These are phyloP conservation scores for Pulveroboletus ravenelii DNA, from an alignment of 768 basidiomycete genomes.

Conservation along the genomic window DNA sequence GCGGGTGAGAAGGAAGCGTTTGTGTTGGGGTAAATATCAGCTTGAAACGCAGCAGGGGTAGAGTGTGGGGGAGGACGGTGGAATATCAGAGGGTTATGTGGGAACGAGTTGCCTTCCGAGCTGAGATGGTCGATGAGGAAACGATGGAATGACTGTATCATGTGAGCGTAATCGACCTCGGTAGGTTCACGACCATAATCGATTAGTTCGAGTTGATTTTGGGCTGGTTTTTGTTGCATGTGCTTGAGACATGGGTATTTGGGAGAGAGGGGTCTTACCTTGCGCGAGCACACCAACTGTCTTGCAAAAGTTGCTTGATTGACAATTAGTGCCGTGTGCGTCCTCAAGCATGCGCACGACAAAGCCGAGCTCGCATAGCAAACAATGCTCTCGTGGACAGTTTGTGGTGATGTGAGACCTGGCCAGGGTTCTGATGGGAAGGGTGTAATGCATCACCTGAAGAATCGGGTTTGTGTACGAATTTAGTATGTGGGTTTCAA, in stretches of 20 bases:
- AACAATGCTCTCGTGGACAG: constrained; percentile 87
- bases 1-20: constrained; percentile 29
- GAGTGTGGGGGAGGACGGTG: constrained; percentile 17
- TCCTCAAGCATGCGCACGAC: constrained; percentile 94
- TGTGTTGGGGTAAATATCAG: constrained; percentile 14
- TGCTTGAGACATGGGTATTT: neutral
- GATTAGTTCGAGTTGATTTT: constrained; percentile 81
- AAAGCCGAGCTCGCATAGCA: constrained; percentile 94
- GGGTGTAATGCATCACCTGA: constrained; percentile 84
- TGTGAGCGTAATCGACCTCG: constrained; percentile 76
- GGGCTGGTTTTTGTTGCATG: constrained; percentile 34
- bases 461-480: constrained; percentile 92
- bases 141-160: constrained; percentile 93
- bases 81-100: constrained; percentile 54
- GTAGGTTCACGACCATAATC: constrained; percentile 77
- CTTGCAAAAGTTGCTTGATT: constrained; percentile 95
- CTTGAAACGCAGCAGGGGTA: constrained; percentile 10
- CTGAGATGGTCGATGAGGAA: constrained; percentile 86
- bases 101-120: constrained; percentile 63
- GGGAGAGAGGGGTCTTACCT: constrained; percentile 43
- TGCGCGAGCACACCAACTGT: constrained; percentile 86
- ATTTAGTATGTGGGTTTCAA: constrained; percentile 96
- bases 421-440: constrained; percentile 74
- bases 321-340: constrained; percentile 89
- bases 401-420: constrained; percentile 89